Conservation (phyloP, 768 basidiomycete genomes). For the Pleurotus tuber-regium region DNA sequence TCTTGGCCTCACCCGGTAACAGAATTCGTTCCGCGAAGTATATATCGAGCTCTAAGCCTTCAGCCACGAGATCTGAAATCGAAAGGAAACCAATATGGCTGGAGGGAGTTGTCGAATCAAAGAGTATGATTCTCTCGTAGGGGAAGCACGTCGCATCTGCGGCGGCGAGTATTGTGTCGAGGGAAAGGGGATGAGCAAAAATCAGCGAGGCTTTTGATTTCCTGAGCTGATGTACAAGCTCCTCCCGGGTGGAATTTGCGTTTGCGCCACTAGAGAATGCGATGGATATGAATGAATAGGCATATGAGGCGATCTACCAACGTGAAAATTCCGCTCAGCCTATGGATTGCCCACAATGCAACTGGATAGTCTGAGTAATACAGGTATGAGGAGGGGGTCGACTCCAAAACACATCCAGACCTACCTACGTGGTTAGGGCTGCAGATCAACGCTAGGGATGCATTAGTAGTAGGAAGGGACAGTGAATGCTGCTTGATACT, state of each 20-base stretch:
- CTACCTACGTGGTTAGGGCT: slow-evolving; percentile 56
- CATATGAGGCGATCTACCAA: slow-evolving; percentile 22
- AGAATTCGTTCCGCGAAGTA: slow-evolving; percentile 42
- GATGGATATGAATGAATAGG: slow-evolving; percentile 9
- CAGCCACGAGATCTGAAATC: slow-evolving; percentile 25
- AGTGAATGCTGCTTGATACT: slow-evolving; percentile 21
- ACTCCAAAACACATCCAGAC: slow-evolving; percentile 7
- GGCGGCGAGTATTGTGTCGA: slow-evolving; percentile 36
- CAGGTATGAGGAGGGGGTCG: not conserved
- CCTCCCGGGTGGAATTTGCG: slow-evolving; percentile 49
- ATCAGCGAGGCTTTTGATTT: slow-evolving; percentile 40
- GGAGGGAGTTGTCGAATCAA: slow-evolving; percentile 24
- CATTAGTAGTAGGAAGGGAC: not conserved
- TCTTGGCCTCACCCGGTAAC: slow-evolving; percentile 51
- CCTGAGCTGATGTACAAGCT: slow-evolving; percentile 50
- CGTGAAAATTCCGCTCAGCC: slow-evolving; percentile 52
- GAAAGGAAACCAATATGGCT: slow-evolving; percentile 17
- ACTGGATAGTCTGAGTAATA: slow-evolving; percentile 41
- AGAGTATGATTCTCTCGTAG: slow-evolving; percentile 35
- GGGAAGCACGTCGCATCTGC: slow-evolving; percentile 32
- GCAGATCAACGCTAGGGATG: slow-evolving; percentile 42
- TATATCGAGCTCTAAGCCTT: slow-evolving; percentile 19
- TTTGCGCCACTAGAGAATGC: slow-evolving; percentile 46
- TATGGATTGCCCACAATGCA: slow-evolving; percentile 48
- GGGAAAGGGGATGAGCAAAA: slow-evolving; percentile 38